Percentiles rank a stretch among this genome's conserved stretches.
Conservation (phyloP, 2,329 filamentous ascomycete genomes). For the Neonectria punicea region DNA sequence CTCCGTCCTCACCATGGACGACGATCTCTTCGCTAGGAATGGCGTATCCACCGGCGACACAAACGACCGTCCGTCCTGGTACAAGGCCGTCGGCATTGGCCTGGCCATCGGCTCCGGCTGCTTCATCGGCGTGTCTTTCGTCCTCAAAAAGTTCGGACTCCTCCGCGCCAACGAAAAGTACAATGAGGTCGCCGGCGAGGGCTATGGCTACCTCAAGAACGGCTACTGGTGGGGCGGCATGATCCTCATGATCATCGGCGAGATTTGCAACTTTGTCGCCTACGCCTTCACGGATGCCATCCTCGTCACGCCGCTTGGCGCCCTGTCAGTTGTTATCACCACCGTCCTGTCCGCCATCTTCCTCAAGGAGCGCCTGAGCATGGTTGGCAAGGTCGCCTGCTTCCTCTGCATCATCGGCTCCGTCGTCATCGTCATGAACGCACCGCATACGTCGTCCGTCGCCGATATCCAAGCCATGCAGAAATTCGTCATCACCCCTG, state of each 20-base stretch:
- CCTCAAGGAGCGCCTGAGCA: slow-evolving; percentile 92
- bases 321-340: slow-evolving; percentile 90
- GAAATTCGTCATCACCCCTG: slow-evolving; percentile 83
- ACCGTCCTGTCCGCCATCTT: slow-evolving; percentile 94
- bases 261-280: slow-evolving; percentile 96
- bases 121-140: slow-evolving; percentile 95
- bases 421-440: slow-evolving; percentile 94
- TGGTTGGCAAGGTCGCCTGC: slow-evolving; percentile 95
- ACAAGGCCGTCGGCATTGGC: slow-evolving; percentile 87
- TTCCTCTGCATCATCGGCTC: slow-evolving; percentile 95
- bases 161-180: slow-evolving; percentile 96
- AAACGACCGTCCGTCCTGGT: slow-evolving; percentile 61
- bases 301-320: slow-evolving; percentile 90
- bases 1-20: slow-evolving; percentile 32
- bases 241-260: slow-evolving; percentile 95
- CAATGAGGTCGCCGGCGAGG: slow-evolving; percentile 93
- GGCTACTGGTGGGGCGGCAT: slow-evolving; percentile 95
- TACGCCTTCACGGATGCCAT: slow-evolving; percentile 98
- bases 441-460: slow-evolving; percentile 85
- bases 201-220: slow-evolving; percentile 97
- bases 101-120: slow-evolving; percentile 87
- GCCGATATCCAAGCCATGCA: slow-evolving; percentile 93
- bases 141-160: slow-evolving; percentile 92
- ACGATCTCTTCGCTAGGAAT: slow-evolving; percentile 37
- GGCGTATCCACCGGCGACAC: slow-evolving; percentile 29